phyloP scores from a whole-genome alignment of 108 stramenopile genomes.

The Fistulifera pelliculosa region DNA sequence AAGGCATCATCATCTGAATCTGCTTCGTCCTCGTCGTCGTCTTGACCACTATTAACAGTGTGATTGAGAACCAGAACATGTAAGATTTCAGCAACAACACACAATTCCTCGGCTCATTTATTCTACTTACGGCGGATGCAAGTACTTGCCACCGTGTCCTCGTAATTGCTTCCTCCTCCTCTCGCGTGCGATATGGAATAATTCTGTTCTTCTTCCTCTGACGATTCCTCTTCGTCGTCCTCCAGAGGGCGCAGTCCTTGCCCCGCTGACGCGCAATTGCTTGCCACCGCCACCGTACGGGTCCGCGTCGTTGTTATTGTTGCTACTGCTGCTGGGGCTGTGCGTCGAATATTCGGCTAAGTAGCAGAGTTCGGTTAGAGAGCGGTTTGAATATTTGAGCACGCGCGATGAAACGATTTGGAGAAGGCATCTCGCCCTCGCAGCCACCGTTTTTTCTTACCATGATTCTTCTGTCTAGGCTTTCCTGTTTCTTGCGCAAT shows the following conservation, averaged over 20 bases:
- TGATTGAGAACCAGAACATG: not conserved
- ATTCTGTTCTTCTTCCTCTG: conserved; percentile 4
- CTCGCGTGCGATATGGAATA: not conserved
- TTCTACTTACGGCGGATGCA: conserved; percentile 39
- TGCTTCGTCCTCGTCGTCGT: conserved; percentile 13
- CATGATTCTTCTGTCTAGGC: too few relatives aligned
- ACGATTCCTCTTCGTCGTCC: conserved; percentile 13
- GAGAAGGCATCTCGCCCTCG: too few relatives aligned
- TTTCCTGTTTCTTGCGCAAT: too few relatives aligned
- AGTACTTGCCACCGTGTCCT: conserved; percentile 58
- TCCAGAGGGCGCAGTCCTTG: conserved; percentile 3
- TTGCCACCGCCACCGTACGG: conserved; percentile 51
- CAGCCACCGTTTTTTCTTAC: too few relatives aligned
- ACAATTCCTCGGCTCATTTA: not conserved
- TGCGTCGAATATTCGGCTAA: conserved; percentile 16
- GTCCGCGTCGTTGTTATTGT: conserved; percentile 3
- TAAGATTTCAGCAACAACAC: not conserved
- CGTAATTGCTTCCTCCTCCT: conserved; percentile 44
- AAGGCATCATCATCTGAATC: conserved; percentile 14
- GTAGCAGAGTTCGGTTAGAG: too few relatives aligned
- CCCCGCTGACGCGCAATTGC: conserved; percentile 36
- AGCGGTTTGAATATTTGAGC: too few relatives aligned
- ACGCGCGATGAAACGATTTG: too few relatives aligned
- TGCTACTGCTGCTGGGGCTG: conserved; percentile 14
- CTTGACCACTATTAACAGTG: conserved; percentile 1